Percentiles rank a stretch among this genome's conserved stretches.
phyloP scores from a whole-genome alignment of 2,329 filamentous ascomycete genomes.

The Nectriaceae sp. region DNA sequence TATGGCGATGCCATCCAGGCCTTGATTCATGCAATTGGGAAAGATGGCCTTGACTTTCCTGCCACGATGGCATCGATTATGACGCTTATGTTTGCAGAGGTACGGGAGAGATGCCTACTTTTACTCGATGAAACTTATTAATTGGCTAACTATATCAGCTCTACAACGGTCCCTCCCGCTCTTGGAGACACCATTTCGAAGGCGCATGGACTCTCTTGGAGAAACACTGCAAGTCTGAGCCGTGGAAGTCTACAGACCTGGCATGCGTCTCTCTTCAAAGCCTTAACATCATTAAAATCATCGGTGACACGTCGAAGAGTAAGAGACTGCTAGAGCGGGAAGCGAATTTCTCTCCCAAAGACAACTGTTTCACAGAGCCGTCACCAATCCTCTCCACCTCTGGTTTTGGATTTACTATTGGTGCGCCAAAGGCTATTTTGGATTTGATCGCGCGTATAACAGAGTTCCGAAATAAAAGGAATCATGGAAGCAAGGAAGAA shows the following conservation, averaged over 20 bases:
- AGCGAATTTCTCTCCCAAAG: neutral
- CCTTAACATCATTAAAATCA: constrained; percentile 6
- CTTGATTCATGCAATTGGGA: neutral
- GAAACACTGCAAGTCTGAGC: neutral
- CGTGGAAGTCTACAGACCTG: constrained; percentile 2
- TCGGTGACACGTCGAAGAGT: constrained; percentile 1
- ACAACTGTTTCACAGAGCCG: neutral
- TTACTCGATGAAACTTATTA: neutral
- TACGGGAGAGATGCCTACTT: neutral
- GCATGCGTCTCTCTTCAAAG: constrained; percentile 1
- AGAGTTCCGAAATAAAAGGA: neutral
- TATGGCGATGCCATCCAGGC: constrained; percentile 4
- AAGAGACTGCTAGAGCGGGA: too few species aligned
- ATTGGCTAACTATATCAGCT: neutral
- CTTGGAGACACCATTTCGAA: constrained; percentile 7
- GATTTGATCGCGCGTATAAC: constrained; percentile 4
- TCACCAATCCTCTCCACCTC: neutral
- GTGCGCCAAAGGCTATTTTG: constrained; percentile 2
- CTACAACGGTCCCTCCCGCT: constrained; percentile 1
- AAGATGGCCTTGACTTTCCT: neutral
- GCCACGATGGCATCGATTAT: constrained; percentile 5
- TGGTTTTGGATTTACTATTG: constrained; percentile 7
- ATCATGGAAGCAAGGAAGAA: neutral
- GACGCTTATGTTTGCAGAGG: constrained; percentile 7
- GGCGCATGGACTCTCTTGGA: constrained; percentile 3